Evolutionary conservation across 2,329 filamentous ascomycete species (phyloP).

Genomic region (Colletotrichum cordylinicola): DNA sequence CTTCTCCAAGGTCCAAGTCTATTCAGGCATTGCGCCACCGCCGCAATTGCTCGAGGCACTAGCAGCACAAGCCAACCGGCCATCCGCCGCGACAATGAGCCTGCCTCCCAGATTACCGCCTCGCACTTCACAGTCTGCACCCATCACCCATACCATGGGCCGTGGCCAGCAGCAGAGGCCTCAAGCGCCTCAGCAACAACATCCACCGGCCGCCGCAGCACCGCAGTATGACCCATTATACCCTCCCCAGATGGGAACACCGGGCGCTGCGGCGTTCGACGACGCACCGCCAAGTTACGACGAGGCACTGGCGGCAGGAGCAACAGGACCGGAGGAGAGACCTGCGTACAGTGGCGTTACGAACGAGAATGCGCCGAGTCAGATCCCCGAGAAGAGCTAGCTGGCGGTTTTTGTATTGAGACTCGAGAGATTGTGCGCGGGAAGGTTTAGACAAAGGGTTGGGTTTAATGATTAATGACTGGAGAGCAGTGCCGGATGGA

Average conservation of each 20-base stretch:
- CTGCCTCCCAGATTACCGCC: slow-evolving; percentile 42
- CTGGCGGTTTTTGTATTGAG: neutral
- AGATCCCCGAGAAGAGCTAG: slow-evolving; percentile 47
- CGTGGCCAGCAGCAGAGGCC: slow-evolving; percentile 29
- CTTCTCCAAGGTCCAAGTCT: slow-evolving; percentile 78
- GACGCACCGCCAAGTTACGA: slow-evolving; percentile 96
- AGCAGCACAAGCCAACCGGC: slow-evolving; percentile 29
- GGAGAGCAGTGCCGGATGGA: neutral
- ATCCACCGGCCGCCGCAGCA: slow-evolving; percentile 30
- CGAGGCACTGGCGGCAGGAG: slow-evolving; percentile 82
- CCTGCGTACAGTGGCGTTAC: slow-evolving; percentile 72
- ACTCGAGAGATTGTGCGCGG: neutral
- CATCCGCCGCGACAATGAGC: slow-evolving; percentile 42
- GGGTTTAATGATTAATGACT: slow-evolving; percentile 1
- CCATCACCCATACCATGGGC: slow-evolving; percentile 22
- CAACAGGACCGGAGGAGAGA: slow-evolving; percentile 74
- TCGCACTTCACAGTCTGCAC: slow-evolving; percentile 30
- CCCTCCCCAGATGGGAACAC: slow-evolving; percentile 60
- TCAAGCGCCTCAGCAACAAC: slow-evolving; percentile 29
- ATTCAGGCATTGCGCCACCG: slow-evolving; percentile 86
- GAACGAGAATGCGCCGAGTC: slow-evolving; percentile 63
- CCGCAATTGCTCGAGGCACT: slow-evolving; percentile 73
- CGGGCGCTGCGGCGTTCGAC: slow-evolving; percentile 55
- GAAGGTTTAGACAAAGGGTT: neutral
- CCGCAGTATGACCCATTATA: slow-evolving; percentile 57